phyloP scores from a whole-genome alignment of 805 yeast genomes.

The Tetrapisispora phaffii region DNA sequence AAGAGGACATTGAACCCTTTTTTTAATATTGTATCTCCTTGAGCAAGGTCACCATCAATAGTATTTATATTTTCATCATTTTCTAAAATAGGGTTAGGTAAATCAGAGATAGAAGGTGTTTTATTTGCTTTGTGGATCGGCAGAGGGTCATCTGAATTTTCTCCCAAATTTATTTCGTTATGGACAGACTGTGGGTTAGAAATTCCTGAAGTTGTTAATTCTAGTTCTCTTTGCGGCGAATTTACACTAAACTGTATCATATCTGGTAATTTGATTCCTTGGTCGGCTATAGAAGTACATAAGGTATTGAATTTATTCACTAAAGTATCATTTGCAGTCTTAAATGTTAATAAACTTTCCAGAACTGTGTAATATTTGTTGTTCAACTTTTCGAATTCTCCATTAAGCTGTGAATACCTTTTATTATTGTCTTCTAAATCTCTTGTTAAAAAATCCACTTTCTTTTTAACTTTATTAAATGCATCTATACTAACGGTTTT shows the following conservation, averaged over 20 bases:
- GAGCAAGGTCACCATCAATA: not conserved
- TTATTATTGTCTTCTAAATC: constrained; percentile 15
- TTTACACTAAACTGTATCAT: constrained; percentile 1
- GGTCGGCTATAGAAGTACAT: constrained; percentile 39
- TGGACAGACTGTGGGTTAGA: not conserved
- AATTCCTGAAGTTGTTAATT: not conserved
- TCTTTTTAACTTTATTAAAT: constrained; percentile 25
- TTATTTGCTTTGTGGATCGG: not conserved
- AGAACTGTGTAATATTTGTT: constrained; percentile 56
- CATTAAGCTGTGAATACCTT: constrained; percentile 19
- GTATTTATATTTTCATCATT: not conserved
- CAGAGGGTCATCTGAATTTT: not conserved
- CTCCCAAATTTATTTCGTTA: not conserved
- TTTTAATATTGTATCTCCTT: constrained; percentile 13
- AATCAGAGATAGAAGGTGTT: not conserved
- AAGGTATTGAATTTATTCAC: constrained; percentile 42
- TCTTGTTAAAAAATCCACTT: constrained; percentile 28
- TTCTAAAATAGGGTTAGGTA: not conserved
- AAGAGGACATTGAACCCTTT: constrained; percentile 58
- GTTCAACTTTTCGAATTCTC: constrained; percentile 36
- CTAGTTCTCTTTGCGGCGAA: not conserved
- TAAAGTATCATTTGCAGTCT: constrained; percentile 47
- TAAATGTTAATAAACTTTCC: constrained; percentile 49
- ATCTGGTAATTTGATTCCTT: constrained; percentile 62
- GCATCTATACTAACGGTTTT: constrained; percentile 20